phyloP scores from a whole-genome alignment of 805 yeast species.

The Saccharomycopsis sp. region DNA sequence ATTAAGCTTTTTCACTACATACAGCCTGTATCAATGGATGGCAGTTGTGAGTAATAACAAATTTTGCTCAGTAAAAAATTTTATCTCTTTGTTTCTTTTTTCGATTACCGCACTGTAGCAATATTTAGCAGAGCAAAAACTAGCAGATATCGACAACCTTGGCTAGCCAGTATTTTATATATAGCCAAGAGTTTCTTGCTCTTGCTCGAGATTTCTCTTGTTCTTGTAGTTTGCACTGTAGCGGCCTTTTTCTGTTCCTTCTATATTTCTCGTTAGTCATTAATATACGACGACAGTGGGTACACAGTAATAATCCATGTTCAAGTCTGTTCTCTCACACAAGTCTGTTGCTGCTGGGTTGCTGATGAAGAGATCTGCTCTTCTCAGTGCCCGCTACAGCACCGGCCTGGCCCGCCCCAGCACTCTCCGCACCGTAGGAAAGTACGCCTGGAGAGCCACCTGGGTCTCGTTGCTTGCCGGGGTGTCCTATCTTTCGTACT shows the following conservation, averaged over 20 bases:
- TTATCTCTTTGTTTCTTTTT: neutral
- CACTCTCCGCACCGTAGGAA: constrained; percentile 24
- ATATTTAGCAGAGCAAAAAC: too few species aligned
- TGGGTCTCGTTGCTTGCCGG: constrained; percentile 45
- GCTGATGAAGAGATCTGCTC: neutral
- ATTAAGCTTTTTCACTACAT: neutral
- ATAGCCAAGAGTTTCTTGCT: neutral
- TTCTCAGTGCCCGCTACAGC: neutral
- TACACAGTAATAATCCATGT: neutral
- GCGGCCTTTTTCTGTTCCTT: neutral
- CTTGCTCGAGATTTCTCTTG: neutral
- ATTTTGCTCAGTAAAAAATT: neutral
- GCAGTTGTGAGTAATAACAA: neutral
- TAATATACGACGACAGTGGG: neutral
- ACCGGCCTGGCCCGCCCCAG: neutral
- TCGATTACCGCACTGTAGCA: neutral
- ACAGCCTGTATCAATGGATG: too few species aligned
- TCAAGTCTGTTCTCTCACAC: neutral
- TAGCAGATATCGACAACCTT: neutral
- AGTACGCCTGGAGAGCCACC: constrained; percentile 42
- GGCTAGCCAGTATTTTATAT: neutral
- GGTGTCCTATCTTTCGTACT: constrained; percentile 54
- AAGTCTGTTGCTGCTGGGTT: neutral
- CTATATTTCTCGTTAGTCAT: constrained; percentile 9
- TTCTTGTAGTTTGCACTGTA: neutral